These are phyloP conservation scores for Ormosia emarginata DNA, from an alignment of 306 rosid species.

Conservation along the genomic window DNA sequence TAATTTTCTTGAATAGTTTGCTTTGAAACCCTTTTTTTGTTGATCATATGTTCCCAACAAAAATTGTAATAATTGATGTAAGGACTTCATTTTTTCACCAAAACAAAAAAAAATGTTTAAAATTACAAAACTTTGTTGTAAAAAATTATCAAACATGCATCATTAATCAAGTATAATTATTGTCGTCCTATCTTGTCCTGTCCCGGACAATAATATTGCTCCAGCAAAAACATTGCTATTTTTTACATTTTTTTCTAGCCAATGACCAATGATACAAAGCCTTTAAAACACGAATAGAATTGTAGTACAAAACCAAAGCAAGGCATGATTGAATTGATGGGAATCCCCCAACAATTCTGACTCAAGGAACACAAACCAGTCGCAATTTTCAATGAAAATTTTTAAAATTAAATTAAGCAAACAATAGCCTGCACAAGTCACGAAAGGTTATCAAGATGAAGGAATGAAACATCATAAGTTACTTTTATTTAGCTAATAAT, in stretches of 20 bases:
- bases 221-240: background rate
- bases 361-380: background rate
- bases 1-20: no score
- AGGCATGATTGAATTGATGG: background rate
- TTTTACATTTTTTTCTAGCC: background rate
- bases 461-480: conserved; percentile 17
- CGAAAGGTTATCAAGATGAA: background rate
- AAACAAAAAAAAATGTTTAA: background rate
- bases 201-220: background rate
- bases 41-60: background rate
- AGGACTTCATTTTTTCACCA: background rate
- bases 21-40: no score
- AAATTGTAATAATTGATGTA: background rate
- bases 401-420: background rate
- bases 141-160: background rate
- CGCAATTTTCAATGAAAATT: background rate
- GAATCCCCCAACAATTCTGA: background rate
- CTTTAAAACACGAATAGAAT: background rate
- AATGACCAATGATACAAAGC: background rate
- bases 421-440: conserved; percentile 17
- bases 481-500: conserved; percentile 30
- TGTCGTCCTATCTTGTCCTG: background rate
- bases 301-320: background rate
- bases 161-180: background rate
- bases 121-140: background rate